Evolutionary conservation across 495 filamentous ascomycete genomes (phyloP), one percentile per base, ranked within the genome.

Genomic region (Sporormia fimetaria): DNA sequence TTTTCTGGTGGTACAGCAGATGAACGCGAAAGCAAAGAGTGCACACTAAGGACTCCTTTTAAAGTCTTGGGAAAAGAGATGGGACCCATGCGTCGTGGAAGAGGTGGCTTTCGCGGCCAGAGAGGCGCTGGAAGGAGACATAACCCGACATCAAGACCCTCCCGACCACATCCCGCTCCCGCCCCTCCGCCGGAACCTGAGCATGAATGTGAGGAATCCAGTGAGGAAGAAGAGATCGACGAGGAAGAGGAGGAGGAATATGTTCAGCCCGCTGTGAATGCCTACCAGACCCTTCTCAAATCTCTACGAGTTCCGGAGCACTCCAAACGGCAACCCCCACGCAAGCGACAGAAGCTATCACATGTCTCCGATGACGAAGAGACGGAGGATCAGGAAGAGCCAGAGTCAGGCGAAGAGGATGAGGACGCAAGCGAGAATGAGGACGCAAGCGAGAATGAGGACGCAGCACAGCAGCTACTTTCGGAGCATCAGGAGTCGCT

Each of bases 261-360:
- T n/a, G n/a, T n/a, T n/a, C 21, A 34, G 21, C 32, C 51, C 1
- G 36, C 33, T 7, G 51, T 24, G 7, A 60, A 58, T 26, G 53
- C 67, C 9, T 69, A 65, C 42, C 62, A 57, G 27, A 39, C 53
- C n/a, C 56, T 68, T 6, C 47, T 70, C 2, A 47, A 65, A 32
- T 59, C 59, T 2, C 56, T 68, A 4, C 43, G 49, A 55, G 70
- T 81, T 48, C 69, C 77, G 30, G 24, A 38, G 16, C 52, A 63
- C 18, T 69, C 76, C 10, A 62, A 69, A 5, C 65, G 67, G 14
- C 69, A 64, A 31, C 75, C 75, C 37, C 70, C 64, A 42, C 60
- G 68, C 8, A 93, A 87, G 57, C 72, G 70, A 60, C 67, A 80
- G 52, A 87, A 84, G 54, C 51, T 83, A 14, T 27, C 28, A 4